A percentile compares a stretch with the other conserved stretches of the same genome.
Evolutionary conservation across 2,329 filamentous ascomycete genomes (phyloP).

Genomic region (Colletotrichum sojae): DNA sequence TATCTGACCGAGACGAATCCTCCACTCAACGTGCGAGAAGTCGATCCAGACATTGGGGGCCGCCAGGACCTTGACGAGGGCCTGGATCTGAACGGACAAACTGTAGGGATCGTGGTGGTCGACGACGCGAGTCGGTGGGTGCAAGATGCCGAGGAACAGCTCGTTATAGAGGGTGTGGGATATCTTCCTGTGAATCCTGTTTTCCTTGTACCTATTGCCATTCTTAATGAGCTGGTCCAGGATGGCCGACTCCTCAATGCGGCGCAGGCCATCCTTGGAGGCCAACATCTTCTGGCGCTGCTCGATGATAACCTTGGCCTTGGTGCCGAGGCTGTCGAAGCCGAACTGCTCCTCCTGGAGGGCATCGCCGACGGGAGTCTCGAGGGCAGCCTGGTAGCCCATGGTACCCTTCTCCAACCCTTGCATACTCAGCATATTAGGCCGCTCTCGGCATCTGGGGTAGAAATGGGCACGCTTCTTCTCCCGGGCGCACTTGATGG

Average conservation of each 20-base stretch:
- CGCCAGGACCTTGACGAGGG: conserved; percentile 75
- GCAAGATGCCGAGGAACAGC: conserved; percentile 71
- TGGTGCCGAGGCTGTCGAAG: conserved; percentile 68
- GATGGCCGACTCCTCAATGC: conserved; percentile 70
- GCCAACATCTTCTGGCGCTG: conserved; percentile 71
- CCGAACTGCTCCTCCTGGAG: conserved; percentile 74
- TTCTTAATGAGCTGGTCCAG: conserved; percentile 72
- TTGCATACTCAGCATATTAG: conserved; percentile 81
- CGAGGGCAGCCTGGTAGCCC: conserved; percentile 77
- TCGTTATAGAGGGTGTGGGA: conserved; percentile 69
- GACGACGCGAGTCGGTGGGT: conserved; percentile 68
- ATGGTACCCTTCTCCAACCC: conserved; percentile 80
- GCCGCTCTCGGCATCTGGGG: conserved; percentile 72
- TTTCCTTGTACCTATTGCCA: conserved; percentile 68
- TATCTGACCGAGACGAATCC: conserved; percentile 79
- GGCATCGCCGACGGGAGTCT: conserved; percentile 75
- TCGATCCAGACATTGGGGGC: conserved; percentile 80
- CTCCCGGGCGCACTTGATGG: conserved; percentile 58
- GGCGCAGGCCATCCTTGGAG: conserved; percentile 66
- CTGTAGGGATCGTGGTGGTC: conserved; percentile 73
- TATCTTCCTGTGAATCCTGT: conserved; percentile 65
- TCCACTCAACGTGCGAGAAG: conserved; percentile 82
- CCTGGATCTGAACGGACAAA: conserved; percentile 78
- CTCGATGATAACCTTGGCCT: conserved; percentile 69
- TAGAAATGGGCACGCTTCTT: conserved; percentile 70